phyloP scores from a whole-genome alignment of 2,329 filamentous ascomycete genomes.

The Cryphonectria japonica region DNA sequence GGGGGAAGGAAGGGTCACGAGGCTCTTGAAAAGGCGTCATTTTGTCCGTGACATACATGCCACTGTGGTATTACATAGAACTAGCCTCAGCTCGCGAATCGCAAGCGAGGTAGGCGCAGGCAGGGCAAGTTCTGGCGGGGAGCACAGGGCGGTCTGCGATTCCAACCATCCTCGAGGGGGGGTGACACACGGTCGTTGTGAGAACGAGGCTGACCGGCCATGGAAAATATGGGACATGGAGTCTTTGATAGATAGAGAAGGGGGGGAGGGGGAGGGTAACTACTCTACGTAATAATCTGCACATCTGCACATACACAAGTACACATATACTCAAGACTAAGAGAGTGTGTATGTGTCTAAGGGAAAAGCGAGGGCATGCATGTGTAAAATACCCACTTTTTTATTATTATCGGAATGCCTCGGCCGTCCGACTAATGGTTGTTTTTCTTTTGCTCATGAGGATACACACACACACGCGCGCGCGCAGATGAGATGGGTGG shows the following conservation, averaged over 20 bases:
- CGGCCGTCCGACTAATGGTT: neutral
- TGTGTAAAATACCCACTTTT: neutral
- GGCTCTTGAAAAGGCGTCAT: conserved; percentile 11
- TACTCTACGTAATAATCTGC: no score
- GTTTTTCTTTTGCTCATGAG: neutral
- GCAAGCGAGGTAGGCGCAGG: conserved; percentile 9
- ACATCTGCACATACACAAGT: no score
- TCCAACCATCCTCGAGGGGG: neutral
- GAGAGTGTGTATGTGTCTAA: neutral
- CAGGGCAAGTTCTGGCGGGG: neutral
- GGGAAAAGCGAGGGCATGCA: neutral
- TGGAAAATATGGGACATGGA: neutral
- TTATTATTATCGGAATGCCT: neutral
- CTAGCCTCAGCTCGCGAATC: conserved; percentile 9
- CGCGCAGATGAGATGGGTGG: neutral
- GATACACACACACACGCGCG: neutral
- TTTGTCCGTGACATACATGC: conserved; percentile 7
- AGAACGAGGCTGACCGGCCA: neutral
- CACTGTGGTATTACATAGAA: neutral
- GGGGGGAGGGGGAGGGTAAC: no score
- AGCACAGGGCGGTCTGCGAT: no score
- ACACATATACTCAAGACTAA: no score
- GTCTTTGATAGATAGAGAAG: no score
- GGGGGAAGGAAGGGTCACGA: neutral
- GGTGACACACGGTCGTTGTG: neutral